Evolutionary conservation across 2,329 filamentous ascomycete genomes (phyloP).

Genomic region (Thielaviopsis musarum): DNA sequence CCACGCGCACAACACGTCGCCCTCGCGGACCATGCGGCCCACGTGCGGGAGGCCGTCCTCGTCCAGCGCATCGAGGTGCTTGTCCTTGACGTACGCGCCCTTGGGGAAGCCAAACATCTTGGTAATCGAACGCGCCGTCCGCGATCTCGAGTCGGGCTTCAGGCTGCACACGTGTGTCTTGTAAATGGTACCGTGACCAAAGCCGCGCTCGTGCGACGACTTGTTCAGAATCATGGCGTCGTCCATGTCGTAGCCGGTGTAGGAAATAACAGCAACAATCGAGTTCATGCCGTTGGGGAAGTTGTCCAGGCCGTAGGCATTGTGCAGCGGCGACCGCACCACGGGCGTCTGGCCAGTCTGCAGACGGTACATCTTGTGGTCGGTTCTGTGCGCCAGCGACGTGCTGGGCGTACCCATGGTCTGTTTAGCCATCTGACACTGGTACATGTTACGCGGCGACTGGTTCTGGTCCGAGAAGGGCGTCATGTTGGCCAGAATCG

Average conservation of each 20-base stretch:
- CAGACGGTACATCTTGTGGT: slow-evolving; percentile 91
- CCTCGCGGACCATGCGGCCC: slow-evolving; percentile 60
- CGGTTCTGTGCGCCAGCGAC: slow-evolving; percentile 69
- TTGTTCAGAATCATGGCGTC: slow-evolving; percentile 99
- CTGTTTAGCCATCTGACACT: slow-evolving; percentile 99
- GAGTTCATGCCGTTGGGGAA: slow-evolving; percentile 95
- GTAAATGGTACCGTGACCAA: slow-evolving; percentile 91
- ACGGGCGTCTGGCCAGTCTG: slow-evolving; percentile 94
- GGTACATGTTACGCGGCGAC: slow-evolving; percentile 97
- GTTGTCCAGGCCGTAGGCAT: slow-evolving; percentile 92
- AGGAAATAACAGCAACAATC: slow-evolving; percentile 93
- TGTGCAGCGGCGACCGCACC: slow-evolving; percentile 81
- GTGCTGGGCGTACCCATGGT: slow-evolving; percentile 94
- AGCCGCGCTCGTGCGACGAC: slow-evolving; percentile 85
- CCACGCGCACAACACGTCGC: slow-evolving; percentile 75
- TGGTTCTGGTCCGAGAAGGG: slow-evolving; percentile 99
- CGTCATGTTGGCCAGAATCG: slow-evolving; percentile 95
- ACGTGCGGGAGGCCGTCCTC: slow-evolving; percentile 74
- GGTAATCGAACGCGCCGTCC: slow-evolving; percentile 49
- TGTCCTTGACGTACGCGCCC: slow-evolving; percentile 51
- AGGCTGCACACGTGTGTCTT: slow-evolving; percentile 89
- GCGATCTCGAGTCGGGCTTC: slow-evolving; percentile 57
- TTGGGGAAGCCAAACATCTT: slow-evolving; percentile 89
- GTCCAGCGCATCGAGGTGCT: slow-evolving; percentile 58
- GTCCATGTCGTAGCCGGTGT: slow-evolving; percentile 99